These are phyloP conservation scores for Alisma plantagoaquatica DNA, from an alignment of 106 monocot species.

Conservation along the genomic window DNA sequence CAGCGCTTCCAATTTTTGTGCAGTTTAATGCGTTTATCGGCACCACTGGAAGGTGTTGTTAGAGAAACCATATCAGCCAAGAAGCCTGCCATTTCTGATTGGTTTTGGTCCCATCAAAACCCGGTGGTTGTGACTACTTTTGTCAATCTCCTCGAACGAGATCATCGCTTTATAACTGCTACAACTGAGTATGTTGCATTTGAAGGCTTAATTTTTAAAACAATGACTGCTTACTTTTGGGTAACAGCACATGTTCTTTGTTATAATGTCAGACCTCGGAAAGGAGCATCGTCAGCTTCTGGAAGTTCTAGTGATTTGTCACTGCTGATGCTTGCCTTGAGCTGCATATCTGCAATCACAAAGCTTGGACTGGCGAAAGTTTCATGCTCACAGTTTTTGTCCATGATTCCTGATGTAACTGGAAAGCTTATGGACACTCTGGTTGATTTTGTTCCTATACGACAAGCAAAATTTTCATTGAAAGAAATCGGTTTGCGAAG, in stretches of 20 bases:
- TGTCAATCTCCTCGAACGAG: conserved; percentile 68
- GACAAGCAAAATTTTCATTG: conserved; percentile 56
- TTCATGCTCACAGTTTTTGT: conserved; percentile 76
- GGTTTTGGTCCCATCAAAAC: conserved; percentile 81
- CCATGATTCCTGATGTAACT: conserved; percentile 66
- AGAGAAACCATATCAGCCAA: conserved; percentile 61
- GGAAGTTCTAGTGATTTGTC: conserved; percentile 36
- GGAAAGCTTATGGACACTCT: conserved; percentile 90
- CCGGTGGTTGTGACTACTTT: conserved; percentile 66
- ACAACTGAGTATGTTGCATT: conserved; percentile 35
- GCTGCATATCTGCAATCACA: conserved; percentile 71
- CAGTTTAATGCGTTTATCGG: conserved; percentile 64
- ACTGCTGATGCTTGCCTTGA: conserved; percentile 79
- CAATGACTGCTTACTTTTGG: not conserved
- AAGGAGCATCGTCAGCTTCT: conserved; percentile 31
- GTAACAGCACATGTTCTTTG: not conserved
- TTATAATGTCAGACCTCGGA: conserved; percentile 43
- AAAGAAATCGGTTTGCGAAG: conserved; percentile 75
- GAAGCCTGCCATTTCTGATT: conserved; percentile 53
- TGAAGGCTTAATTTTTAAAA: conserved; percentile 2
- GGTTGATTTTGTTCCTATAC: conserved; percentile 77
- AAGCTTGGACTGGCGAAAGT: conserved; percentile 80
- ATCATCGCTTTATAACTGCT: conserved; percentile 46
- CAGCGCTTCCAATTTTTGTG: no score
- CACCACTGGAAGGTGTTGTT: conserved; percentile 61